Evolutionary conservation across 1,284 basidiomycete species (phyloP).

Genomic region (Acaromyces ingoldii): DNA sequence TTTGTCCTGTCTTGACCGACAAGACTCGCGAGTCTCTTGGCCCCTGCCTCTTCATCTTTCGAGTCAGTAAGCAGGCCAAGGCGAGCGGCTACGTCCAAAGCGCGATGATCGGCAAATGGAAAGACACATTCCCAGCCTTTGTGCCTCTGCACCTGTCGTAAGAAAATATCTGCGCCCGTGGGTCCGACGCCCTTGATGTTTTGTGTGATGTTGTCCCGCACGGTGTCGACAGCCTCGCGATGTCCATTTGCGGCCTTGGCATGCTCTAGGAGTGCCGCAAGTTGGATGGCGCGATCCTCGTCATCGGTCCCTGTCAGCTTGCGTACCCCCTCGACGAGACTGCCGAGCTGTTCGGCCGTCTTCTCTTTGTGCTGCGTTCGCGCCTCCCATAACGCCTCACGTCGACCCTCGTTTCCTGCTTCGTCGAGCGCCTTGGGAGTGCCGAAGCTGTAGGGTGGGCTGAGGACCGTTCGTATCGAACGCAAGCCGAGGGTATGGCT

Average conservation of each 20-base stretch:
- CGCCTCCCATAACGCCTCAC: slow-evolving; percentile 28
- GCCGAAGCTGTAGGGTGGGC: slow-evolving; percentile 22
- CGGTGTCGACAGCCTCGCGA: background rate
- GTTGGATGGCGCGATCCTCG: background rate
- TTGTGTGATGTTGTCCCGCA: slow-evolving; percentile 16
- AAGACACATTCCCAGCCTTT: slow-evolving; percentile 20
- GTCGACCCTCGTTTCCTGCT: slow-evolving; percentile 22
- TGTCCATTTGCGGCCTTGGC: slow-evolving; percentile 5
- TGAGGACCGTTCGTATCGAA: slow-evolving; percentile 26
- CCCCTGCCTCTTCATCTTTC: slow-evolving; percentile 14
- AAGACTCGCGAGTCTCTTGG: slow-evolving; percentile 12
- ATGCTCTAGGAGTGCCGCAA: slow-evolving; percentile 14
- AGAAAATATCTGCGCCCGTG: slow-evolving; percentile 25
- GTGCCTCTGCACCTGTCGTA: slow-evolving; percentile 22
- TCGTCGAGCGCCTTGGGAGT: slow-evolving; percentile 19
- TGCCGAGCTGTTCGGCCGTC: slow-evolving; percentile 26
- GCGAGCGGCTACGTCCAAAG: slow-evolving; percentile 15
- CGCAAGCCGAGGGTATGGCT: slow-evolving; percentile 24
- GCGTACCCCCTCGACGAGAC: slow-evolving; percentile 19
- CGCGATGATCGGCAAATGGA: slow-evolving; percentile 26
- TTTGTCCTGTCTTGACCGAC: slow-evolving; percentile 23
- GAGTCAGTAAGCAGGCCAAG: slow-evolving; percentile 16
- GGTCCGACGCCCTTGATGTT: slow-evolving; percentile 26
- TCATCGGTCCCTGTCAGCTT: slow-evolving; percentile 14
- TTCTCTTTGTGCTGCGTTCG: slow-evolving; percentile 37